Conservation (phyloP, 805 yeast species). For the Candida endomychidarum region DNA sequence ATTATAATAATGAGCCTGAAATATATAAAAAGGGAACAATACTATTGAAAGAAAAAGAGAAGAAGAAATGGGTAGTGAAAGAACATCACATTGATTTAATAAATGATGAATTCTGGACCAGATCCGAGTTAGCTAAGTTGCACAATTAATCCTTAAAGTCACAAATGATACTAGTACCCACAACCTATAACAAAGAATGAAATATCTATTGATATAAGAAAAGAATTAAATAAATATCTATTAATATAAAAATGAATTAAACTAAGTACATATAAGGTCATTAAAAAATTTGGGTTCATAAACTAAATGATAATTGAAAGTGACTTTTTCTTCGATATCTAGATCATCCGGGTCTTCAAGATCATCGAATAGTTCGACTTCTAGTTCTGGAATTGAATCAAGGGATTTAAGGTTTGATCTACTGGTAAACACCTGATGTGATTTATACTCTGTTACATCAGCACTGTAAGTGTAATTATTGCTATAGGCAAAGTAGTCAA, state of each 20-base stretch:
- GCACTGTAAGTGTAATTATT: background rate
- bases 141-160: too few species aligned
- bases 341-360: background rate
- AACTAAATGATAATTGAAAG: constrained; percentile 2
- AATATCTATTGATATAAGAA: too few species aligned
- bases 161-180: too few species aligned
- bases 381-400: constrained; percentile 18
- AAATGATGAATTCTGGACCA: constrained; percentile 60
- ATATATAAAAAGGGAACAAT: constrained; percentile 83
- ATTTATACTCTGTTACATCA: background rate
- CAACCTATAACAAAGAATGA: too few species aligned
- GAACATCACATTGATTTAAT: constrained; percentile 61
- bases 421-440: background rate
- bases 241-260: too few species aligned
- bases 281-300: constrained; percentile 1
- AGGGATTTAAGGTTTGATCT: too few species aligned
- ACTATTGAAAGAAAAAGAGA: constrained; percentile 54
- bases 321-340: background rate
- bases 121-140: constrained; percentile 1
- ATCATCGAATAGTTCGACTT: constrained; percentile 10
- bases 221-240: too few species aligned
- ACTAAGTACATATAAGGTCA: background rate
- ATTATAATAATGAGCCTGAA: constrained; percentile 89
- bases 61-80: constrained; percentile 47
- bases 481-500: too few species aligned